These are phyloP conservation scores for Solanum piurae DNA, from an alignment of 257 asterid species.

Conservation along the genomic window DNA sequence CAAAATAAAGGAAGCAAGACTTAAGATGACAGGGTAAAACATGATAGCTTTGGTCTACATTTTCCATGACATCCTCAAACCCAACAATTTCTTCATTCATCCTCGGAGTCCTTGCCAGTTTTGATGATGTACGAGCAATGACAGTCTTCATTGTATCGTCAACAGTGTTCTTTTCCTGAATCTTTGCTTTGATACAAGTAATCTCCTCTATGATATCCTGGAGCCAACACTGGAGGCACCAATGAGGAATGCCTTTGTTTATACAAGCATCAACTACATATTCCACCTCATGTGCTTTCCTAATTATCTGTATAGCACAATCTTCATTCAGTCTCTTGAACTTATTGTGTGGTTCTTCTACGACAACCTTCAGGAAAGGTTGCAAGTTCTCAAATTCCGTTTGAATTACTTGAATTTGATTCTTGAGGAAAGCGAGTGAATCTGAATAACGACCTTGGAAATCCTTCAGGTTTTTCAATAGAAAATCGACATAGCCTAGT, in stretches of 20 bases:
- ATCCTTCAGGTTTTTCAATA: conserved; percentile 2
- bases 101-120: background rate
- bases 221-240: conserved; percentile 3
- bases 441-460: background rate
- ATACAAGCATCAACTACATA: conserved; percentile 2
- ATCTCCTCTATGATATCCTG: background rate
- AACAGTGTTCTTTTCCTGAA: background rate
- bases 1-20: background rate
- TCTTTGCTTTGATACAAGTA: background rate
- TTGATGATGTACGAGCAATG: background rate
- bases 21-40: background rate
- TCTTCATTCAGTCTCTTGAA: background rate
- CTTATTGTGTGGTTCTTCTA: background rate
- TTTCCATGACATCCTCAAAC: background rate
- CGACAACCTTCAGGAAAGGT: background rate
- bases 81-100: background rate
- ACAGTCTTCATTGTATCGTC: background rate
- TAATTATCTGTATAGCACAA: background rate
- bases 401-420: background rate
- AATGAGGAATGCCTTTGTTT: background rate
- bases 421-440: background rate
- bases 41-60: background rate
- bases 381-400: background rate
- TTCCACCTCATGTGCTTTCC: conserved; percentile 12
- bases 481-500: background rate